Evolutionary conservation across 441 rosid genomes (phyloP), one percentile per base, ranked within the genome.

Genomic region (Arabidopsis hybrid): DNA sequence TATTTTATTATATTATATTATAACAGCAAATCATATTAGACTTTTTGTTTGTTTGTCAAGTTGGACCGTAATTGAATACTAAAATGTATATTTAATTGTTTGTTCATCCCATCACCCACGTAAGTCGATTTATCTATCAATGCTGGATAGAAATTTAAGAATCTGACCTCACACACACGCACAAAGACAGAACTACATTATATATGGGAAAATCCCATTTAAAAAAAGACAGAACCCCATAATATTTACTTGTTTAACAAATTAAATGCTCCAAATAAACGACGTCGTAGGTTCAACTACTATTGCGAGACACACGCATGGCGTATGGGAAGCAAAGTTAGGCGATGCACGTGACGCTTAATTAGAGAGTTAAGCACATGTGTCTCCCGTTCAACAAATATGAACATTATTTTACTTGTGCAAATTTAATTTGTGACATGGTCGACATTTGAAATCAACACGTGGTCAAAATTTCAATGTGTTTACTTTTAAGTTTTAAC

Each of bases 391-490:
- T 65, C 45, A 58, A 73, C 42, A 18, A 38, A 14, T 45, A 42
- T 56, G 43, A 8, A 9, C 26, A 35, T 47, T 34, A 13, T 50
- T 66, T 59, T 59, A 38, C 31, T 68, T 42, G 10, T 16, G 45
- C 7, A 50, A 50, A 11, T 59, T 52, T 29, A 18, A 29, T 46
- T 36, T 57, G 32, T 53, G 21, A 1, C 43, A 16, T 56, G 43
- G 45, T 65, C 34, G 13, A 43, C 8, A 46, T 35, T 60, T 60
- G 29, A 60, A 52, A 21, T 7, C 36, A 69, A 53, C 47, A 75
- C 78, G 59, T 75, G 74, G 74, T 68, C 69, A 62, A 55, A 39
- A 6, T 47, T 53, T 26, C 26, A 60, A 61, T 51, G n/a, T 17
- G 36, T 8, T 46, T 26, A 26, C 29, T 26, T 26, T 26, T 26